Evolutionary conservation across 768 basidiomycete genomes (phyloP).

Genomic region (Peribolospora kevripleyi): DNA sequence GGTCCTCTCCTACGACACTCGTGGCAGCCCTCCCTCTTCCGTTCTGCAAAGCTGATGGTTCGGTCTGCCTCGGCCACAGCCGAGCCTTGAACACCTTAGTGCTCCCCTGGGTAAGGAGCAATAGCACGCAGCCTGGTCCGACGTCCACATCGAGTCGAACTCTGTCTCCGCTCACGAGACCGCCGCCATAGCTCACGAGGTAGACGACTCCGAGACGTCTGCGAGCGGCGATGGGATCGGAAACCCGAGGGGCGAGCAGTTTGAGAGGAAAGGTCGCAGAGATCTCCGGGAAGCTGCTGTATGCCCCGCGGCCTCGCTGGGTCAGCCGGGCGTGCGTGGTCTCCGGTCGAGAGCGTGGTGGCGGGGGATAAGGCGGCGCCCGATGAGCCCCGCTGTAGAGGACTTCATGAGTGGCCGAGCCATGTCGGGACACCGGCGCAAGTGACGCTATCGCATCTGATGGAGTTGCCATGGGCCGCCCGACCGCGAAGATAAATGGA

Average conservation of each 20-base stretch:
- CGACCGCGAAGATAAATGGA: too few species aligned
- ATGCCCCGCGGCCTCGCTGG: too few species aligned
- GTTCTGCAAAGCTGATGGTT: not conserved
- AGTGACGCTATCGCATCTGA: too few species aligned
- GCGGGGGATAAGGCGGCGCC: too few species aligned
- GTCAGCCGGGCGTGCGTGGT: too few species aligned
- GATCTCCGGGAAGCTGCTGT: slow-evolving; percentile 1
- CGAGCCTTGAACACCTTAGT: slow-evolving; percentile 86
- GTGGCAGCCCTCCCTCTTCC: not conserved
- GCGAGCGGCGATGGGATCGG: not conserved
- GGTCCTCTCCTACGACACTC: not conserved
- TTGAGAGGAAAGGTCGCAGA: slow-evolving; percentile 12
- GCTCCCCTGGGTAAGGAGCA: slow-evolving; percentile 67
- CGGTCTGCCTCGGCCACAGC: slow-evolving; percentile 27
- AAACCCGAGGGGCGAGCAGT: slow-evolving; percentile 5
- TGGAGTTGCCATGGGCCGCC: too few species aligned
- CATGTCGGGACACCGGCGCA: too few species aligned
- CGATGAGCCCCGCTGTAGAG: too few species aligned
- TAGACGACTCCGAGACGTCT: slow-evolving; percentile 22
- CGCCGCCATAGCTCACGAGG: slow-evolving; percentile 68
- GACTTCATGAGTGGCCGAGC: too few species aligned
- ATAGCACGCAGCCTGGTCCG: slow-evolving; percentile 31
- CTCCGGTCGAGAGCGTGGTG: too few species aligned
- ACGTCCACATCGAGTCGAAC: slow-evolving; percentile 41
- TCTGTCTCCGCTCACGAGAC: slow-evolving; percentile 64